Base-by-base conservation (phyloP, 2,329 filamentous ascomycete species). In the Dothistroma pini region DNA sequence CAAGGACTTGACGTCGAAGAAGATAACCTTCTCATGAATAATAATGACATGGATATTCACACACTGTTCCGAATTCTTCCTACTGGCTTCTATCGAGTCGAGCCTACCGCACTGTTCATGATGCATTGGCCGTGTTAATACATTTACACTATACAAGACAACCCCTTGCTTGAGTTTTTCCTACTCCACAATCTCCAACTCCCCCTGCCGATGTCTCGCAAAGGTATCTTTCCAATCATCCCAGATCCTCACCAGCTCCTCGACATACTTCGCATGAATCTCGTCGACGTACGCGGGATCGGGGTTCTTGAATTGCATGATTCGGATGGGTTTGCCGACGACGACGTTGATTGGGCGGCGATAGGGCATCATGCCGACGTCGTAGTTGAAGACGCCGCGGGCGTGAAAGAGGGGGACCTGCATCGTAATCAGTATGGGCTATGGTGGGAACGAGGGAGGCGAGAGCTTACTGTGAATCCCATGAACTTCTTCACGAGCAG, bases 281-380 rank as follows among this genome's bases (percentile, higher is more conserved):
- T 89, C 79, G 71, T 96, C 88, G 63, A 97, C 86, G 68, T 96
- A 91, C 8, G 81, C 82, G 62, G 89, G 84, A 25, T 88, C 83
- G 0, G 93, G 89, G 63, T 86, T 85, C 35, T 84, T 78, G 54
- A 82, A 75, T 70, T 83, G 82, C 55, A 84, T 78, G 6, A 96
- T 88, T 64, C 81, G 80, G 63, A 97, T 91, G 0, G 93, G 92
- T 56, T 84, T 83, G 3, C 93, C 93, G 14, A 96, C 90, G 12
- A 99, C 93, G 53, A 97, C 86, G 72, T 97, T 95, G 61, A 99
- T 80, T 11, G 91, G 88, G 55, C 88, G 83, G 12, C 95, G 86
- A 75, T 97, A 97, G 0, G 95, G 95, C 90, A 97, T 92, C 70
- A 97, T 79, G 4, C 95, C 95, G 14, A 97, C 91, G 74, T 99